Evolutionary conservation across 108 stramenopile genomes (phyloP).

Genomic region (Pseudonitzschia pungens): DNA sequence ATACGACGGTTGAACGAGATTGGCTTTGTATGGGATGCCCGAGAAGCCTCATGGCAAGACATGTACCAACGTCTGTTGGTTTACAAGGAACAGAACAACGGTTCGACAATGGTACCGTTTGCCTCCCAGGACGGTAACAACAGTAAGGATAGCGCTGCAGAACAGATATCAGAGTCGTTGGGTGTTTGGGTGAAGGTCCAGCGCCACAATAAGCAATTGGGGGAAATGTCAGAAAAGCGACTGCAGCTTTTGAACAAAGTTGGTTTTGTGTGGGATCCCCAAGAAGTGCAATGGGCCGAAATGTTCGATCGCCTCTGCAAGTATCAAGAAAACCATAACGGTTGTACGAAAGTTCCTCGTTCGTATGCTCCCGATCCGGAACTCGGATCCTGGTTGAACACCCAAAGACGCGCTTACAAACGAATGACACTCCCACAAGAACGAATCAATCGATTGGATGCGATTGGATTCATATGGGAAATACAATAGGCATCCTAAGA

Average conservation of each 20-base stretch:
- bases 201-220: neutral
- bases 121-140: neutral
- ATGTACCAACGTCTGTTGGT: slow-evolving; percentile 6
- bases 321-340: neutral
- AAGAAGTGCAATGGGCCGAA: slow-evolving; percentile 1
- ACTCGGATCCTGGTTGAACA: slow-evolving; percentile 5
- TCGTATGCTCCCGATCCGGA: slow-evolving; percentile 11
- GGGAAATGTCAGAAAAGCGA: slow-evolving; percentile 12
- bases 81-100: neutral
- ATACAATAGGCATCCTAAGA: neutral
- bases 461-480: slow-evolving; percentile 15
- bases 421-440: slow-evolving; percentile 10
- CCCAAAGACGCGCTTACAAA: neutral
- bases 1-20: slow-evolving; percentile 1
- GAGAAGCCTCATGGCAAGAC: slow-evolving; percentile 11
- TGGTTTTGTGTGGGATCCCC: slow-evolving; percentile 18
- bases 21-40: slow-evolving; percentile 27
- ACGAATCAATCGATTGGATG: slow-evolving; percentile 5
- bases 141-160: neutral
- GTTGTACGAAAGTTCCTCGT: neutral
- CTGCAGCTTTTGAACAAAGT: neutral
- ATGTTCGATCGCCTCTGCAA: slow-evolving; percentile 6
- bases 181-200: neutral
- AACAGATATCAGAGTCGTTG: neutral
- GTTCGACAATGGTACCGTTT: neutral